Conservation (phyloP, 257 asterid genomes). For the Forsythia suspensa region DNA sequence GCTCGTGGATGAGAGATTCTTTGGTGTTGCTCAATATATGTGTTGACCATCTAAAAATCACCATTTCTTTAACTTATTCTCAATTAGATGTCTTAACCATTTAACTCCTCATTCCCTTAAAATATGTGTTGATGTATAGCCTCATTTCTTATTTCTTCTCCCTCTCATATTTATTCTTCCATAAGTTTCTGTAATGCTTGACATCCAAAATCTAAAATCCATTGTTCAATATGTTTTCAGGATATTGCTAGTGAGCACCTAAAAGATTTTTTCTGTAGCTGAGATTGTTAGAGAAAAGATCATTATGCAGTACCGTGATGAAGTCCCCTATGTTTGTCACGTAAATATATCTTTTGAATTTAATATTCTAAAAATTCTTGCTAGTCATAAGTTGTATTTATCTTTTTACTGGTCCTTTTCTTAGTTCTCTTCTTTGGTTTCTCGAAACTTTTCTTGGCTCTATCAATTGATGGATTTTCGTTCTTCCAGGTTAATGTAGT, state of each 20-base stretch:
- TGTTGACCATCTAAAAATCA: neutral
- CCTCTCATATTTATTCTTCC: neutral
- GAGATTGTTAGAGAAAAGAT: conserved; percentile 95
- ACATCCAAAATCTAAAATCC: conserved; percentile 20
- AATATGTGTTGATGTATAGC: neutral
- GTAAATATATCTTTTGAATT: conserved; percentile 33
- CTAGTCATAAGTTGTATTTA: neutral
- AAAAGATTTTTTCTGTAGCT: conserved; percentile 90
- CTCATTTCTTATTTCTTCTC: neutral
- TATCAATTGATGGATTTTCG: neutral
- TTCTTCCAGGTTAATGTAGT: conserved; percentile 74
- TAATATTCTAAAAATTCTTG: conserved; percentile 13
- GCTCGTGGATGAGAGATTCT: neutral
- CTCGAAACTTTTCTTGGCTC: neutral
- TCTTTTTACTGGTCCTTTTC: neutral
- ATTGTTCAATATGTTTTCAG: conserved; percentile 41
- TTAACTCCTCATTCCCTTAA: neutral
- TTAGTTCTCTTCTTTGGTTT: conserved; percentile 7
- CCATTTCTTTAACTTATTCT: neutral
- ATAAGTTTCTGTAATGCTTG: neutral
- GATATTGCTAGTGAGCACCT: conserved; percentile 97
- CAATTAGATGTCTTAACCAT: neutral
- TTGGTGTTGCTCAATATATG: neutral
- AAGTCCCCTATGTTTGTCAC: conserved; percentile 99
- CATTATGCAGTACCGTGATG: conserved; percentile 85